Evolutionary conservation across 2,329 filamentous ascomycete species (phyloP).

Genomic region (Colletotrichum truncatum): DNA sequence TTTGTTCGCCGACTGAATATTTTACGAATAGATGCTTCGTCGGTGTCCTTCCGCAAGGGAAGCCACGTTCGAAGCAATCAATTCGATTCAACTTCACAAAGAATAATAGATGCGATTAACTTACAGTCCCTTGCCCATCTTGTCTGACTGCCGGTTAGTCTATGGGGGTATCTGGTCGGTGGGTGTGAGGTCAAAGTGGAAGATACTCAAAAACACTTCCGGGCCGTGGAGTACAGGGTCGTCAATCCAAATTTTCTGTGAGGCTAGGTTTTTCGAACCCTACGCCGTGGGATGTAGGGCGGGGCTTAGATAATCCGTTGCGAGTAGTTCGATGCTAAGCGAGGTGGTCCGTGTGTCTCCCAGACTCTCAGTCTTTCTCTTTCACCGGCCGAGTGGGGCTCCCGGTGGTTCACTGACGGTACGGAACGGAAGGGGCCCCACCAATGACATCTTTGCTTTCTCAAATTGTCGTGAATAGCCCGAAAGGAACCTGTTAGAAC

Average conservation of each 20-base stretch:
- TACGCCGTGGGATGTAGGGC: background rate
- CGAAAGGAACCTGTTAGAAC: background rate
- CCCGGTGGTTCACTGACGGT: too few relatives aligned
- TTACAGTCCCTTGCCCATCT: conserved; percentile 74
- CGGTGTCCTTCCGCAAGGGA: background rate
- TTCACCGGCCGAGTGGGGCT: background rate
- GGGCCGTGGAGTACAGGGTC: conserved; percentile 14
- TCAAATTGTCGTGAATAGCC: background rate
- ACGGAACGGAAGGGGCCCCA: background rate
- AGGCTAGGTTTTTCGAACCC: conserved; percentile 26
- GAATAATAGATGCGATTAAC: conserved; percentile 36
- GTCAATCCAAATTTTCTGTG: background rate
- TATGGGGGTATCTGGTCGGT: conserved; percentile 31
- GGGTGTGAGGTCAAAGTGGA: conserved; percentile 19
- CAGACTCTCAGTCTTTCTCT: background rate
- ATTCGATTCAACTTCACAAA: background rate
- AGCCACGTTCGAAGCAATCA: background rate
- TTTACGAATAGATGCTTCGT: background rate
- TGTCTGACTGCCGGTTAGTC: conserved; percentile 45
- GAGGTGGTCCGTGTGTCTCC: background rate
- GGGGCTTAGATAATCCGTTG: conserved; percentile 22
- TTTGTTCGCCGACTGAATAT: background rate
- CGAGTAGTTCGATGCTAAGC: background rate
- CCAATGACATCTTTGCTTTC: background rate
- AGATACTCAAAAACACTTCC: background rate